Evolutionary conservation across 1,284 basidiomycete genomes (phyloP), one percentile per base, ranked within the genome.

Genomic region (Leccinum solheimii): DNA sequence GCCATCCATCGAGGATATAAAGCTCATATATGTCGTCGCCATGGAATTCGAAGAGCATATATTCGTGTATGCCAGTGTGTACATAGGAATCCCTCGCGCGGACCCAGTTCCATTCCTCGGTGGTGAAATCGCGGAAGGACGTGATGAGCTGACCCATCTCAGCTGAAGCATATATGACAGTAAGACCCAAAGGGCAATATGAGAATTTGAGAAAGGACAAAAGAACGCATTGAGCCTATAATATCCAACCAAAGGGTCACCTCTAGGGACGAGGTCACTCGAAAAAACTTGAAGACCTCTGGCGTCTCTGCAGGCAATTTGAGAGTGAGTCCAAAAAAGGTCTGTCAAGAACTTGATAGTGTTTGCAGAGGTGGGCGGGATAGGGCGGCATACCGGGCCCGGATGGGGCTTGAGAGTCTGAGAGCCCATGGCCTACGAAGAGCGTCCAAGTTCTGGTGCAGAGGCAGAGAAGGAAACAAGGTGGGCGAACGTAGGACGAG

Each of bases 61-160:
- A 85, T 49, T 72, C 59, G 23, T 65, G 55, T 40, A 73, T 54
- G 2, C 80, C 69, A 8, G 69, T 66, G 38, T 64, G 69, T 13
- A 68, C 61, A 48, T 64, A 63, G 0, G 77, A 64, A 1, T 71
- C 64, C 26, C 56, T 74, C 34, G 72, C 61, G 61, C 83, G 68
- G 68, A 86, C 73, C 77, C 82, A 86, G 66, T 84, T 85, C 86
- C 87, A 88, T 19, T 72, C 80, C 64, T 83, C 86, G 5, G 62
- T 72, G 1, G 67, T 70, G 63, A 83, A 86, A 61, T 83, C 77
- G 7, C 84, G 78, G 56, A 75, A 75, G 8, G 83, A 84, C 67
- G 81, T 79, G 79, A 85, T 75, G 62, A 86, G 70, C 62, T 80
- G 72, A 69, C 76, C 73, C 71, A 75, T 80, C 64, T 78, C 64